Percentiles rank a stretch among this genome's conserved stretches.
Evolutionary conservation across 495 filamentous ascomycete species (phyloP).

Genomic region (Coniosporium apollinis): DNA sequence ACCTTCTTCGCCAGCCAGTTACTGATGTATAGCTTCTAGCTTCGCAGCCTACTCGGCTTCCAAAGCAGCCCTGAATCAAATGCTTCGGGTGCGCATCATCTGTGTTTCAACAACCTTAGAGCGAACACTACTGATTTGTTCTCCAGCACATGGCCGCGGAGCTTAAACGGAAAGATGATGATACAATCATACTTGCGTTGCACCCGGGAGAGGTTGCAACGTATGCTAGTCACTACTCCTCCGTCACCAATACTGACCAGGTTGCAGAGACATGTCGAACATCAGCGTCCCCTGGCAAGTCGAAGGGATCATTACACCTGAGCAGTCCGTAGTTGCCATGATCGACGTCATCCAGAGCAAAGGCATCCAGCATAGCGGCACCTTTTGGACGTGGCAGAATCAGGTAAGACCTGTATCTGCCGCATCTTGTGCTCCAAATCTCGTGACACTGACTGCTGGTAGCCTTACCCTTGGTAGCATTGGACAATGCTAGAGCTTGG

Average conservation of each 20-base stretch:
- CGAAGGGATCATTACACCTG: constrained; percentile 30
- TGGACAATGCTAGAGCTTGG: no score
- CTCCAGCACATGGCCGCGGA: constrained; percentile 36
- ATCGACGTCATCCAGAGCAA: constrained; percentile 34
- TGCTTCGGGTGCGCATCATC: constrained; percentile 22
- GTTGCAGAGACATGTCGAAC: constrained; percentile 30
- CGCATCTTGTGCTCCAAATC: background rate
- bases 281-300: constrained; percentile 32
- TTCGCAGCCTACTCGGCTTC: constrained; percentile 41
- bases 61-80: constrained; percentile 42
- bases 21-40: constrained; percentile 4
- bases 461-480: constrained; percentile 13
- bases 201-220: constrained; percentile 41
- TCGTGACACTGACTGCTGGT: constrained; percentile 2
- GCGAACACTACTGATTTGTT: background rate
- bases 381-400: constrained; percentile 40
- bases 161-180: constrained; percentile 28
- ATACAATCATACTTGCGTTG: constrained; percentile 34
- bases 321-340: constrained; percentile 34
- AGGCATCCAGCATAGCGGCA: constrained; percentile 30
- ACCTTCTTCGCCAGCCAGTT: no score
- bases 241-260: constrained; percentile 4
- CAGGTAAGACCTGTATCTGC: constrained; percentile 20
- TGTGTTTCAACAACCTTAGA: no score
- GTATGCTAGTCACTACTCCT: constrained; percentile 15